These are phyloP conservation scores for Mariannaea sp. DNA, from an alignment of 2,329 filamentous ascomycete genomes.

Conservation along the genomic window DNA sequence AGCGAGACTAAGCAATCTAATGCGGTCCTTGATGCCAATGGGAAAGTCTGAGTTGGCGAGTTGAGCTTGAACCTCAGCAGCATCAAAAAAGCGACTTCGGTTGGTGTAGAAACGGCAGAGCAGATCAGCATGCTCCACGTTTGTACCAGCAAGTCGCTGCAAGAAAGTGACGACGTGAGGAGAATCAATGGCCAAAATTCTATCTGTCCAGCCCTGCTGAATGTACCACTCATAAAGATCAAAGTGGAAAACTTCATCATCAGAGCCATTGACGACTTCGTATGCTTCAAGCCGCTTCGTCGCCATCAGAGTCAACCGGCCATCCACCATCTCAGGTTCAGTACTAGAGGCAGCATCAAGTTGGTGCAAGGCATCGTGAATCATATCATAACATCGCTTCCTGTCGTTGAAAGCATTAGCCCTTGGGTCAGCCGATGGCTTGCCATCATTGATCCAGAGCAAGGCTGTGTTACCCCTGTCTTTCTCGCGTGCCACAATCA, in stretches of 20 bases:
- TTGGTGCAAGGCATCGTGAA: constrained; percentile 78
- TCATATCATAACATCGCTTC: constrained; percentile 81
- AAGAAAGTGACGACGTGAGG: constrained; percentile 87
- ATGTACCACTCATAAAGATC: constrained; percentile 99
- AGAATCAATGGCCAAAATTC: constrained; percentile 82
- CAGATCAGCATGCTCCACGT: constrained; percentile 82
- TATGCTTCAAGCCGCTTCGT: constrained; percentile 89
- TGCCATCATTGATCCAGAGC: constrained; percentile 85
- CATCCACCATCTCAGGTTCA: constrained; percentile 77
- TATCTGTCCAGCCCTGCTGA: constrained; percentile 79
- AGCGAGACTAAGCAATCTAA: constrained; percentile 86
- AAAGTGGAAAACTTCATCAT: constrained; percentile 93
- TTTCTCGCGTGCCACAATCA: constrained; percentile 80
- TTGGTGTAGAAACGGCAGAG: constrained; percentile 93
- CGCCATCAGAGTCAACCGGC: constrained; percentile 73
- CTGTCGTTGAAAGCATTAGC: constrained; percentile 70
- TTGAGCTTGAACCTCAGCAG: constrained; percentile 82
- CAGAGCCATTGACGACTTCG: constrained; percentile 82
- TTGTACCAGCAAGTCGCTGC: constrained; percentile 71
- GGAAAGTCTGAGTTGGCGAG: constrained; percentile 83
- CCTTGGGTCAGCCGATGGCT: constrained; percentile 72
- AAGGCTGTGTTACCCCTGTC: constrained; percentile 87
- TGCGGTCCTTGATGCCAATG: constrained; percentile 80
- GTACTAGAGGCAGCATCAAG: constrained; percentile 73
- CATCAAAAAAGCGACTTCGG: constrained; percentile 80